Base-by-base conservation (phyloP, 2,329 filamentous ascomycete genomes). In the Colletotrichum eleusines region DNA sequence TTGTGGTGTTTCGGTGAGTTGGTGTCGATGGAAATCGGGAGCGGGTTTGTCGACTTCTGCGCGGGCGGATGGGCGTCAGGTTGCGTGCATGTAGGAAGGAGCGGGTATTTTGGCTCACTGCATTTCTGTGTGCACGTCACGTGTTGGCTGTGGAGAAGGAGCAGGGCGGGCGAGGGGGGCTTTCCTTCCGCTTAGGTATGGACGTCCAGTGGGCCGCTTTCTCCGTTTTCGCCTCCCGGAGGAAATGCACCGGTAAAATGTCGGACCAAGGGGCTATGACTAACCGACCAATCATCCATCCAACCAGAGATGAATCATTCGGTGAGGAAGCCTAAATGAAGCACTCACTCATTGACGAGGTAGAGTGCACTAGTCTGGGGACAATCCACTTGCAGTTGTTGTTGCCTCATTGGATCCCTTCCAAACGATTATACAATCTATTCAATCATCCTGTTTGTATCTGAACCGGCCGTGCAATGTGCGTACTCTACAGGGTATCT, bases 91-190 rank as follows among this genome's bases (percentile, higher is more conserved):
- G 50, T 42, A 33, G 59, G 59, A 40, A 60, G 55, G 68, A 44
- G 50, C 38, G 42, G 60, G 44, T 50, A 62, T 62, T 62, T 62
- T 62, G 59, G 63, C 63, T 69, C 50, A 35, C 31, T 57, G 42
- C 64, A 65, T 72, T 72, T 72, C 66, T 64, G 63, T 72, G 69
- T 70, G 68, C 63, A 67, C 66, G 69, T 72, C 69, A 70, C 69
- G 66, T 72, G 69, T 71, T 51, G 40, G 7, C 38, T 60, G 38
- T 58, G 65, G 61, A 61, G 59, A 59, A 66, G 28, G 54, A 63
- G 26, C 59, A 69, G 66, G 66, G 66, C 66, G 66, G 16, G 65
- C 65, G 54, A 66, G 55, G 55, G 51, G 63, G 63, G 44, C 44
- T 51, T 33, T 33, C 23, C 42, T 38, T 66, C 31, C 46, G 9